Percentiles rank a stretch among this genome's conserved stretches.
These are phyloP conservation scores for Narthecium ossifragum DNA, from an alignment of 106 monocot genomes.

Conservation along the genomic window DNA sequence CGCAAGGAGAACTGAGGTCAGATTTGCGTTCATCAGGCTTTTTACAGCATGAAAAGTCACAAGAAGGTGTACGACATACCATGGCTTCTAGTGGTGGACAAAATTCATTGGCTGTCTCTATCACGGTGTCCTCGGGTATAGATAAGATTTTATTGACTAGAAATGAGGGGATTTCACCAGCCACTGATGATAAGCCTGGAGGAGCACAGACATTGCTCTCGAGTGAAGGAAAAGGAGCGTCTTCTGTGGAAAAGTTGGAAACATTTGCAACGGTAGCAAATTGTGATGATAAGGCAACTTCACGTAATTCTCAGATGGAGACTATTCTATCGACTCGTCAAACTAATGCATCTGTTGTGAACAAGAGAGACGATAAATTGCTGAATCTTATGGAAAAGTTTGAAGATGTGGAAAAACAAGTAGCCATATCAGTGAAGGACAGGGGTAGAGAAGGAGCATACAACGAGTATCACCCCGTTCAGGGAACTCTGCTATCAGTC, in stretches of 20 bases:
- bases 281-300: constrained; percentile 19
- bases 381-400: neutral
- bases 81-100: constrained; percentile 2
- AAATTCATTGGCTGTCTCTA: constrained; percentile 3
- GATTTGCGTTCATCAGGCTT: neutral
- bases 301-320: constrained; percentile 24
- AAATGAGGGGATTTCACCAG: constrained; percentile 3
- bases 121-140: neutral
- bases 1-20: too few species aligned
- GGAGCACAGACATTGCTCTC: constrained; percentile 5
- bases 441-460: constrained; percentile 10
- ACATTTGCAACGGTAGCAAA: constrained; percentile 14
- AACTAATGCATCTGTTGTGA: constrained; percentile 32
- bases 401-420: neutral
- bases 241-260: constrained; percentile 12
- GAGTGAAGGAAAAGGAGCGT: constrained; percentile 15
- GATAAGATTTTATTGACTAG: constrained; percentile 2
- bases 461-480: too few species aligned
- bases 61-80: neutral
- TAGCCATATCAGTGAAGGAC: constrained; percentile 1
- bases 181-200: constrained; percentile 10
- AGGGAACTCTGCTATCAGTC: too few species aligned
- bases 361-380: constrained; percentile 22
- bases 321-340: constrained; percentile 23
- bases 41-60: constrained; percentile 5